Evolutionary conservation across 2,329 filamentous ascomycete species (phyloP), one percentile per base, ranked within the genome.

Genomic region (Penicillium hordei): DNA sequence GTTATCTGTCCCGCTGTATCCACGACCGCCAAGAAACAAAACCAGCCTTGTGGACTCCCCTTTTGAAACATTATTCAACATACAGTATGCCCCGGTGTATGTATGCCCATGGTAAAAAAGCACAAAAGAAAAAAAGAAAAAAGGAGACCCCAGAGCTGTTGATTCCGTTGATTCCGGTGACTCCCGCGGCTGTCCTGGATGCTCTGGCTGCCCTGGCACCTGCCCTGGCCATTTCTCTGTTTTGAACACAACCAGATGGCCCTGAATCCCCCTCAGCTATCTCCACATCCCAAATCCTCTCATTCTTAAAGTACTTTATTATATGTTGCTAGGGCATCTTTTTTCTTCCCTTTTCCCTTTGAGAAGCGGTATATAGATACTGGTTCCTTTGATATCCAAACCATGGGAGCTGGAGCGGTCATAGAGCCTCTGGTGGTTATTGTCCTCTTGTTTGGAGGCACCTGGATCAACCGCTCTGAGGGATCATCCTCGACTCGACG

Each of bases 361-460:
- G 27, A 9, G 39, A 19, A 25, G 17, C 48, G n/a, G 34, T 23
- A 15, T 5, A 15, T 39, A n/a, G n/a, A n/a, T 51, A 39, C 21
- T 52, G 21, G 33, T 19, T 38, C 48, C 59, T 8, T 21, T 29
- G 25, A 31, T 52, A 45, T 5, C 21, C 21, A 62, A 23, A 33
- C 15, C 58, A 84, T 84, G 82, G 83, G 83, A 36, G 76, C 78
- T 44, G 84, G 84, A 43, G 81, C 82, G 17, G 76, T 86, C 59
- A 73, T 86, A 54, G 86, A 88, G 65, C 86, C 85, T n/a, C 73
- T 86, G 15, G 78, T 86, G 2, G 85, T 88, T 33, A 74, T 87
- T 52, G 76, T 79, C 23, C 76, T 88, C 25, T 79, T 88, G 15
- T 81, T 85, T 57, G 82, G 83, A 55, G 85, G 86, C 27, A 86